Base-by-base conservation (phyloP, 1,284 basidiomycete genomes). In the Trichosporon coremiiforme region DNA sequence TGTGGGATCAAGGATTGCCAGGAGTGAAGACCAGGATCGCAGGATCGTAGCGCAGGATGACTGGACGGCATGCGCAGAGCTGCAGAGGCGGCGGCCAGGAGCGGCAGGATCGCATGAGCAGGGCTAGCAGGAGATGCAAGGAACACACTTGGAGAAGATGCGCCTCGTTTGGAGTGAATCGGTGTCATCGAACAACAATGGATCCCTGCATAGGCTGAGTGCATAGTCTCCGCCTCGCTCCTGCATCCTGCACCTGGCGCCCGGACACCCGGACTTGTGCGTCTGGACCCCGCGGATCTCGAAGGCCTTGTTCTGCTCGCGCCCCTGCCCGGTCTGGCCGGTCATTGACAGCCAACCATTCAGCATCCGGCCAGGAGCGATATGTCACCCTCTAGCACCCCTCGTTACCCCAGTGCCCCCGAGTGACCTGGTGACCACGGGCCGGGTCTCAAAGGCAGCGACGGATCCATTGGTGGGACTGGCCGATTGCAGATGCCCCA, bases 131-230 rank as follows among this genome's bases (percentile, higher is more conserved):
- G 25, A 25, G 25, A 25, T 25, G 25, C 33, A 35, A 35, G 33
- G 33, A 35, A 41, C 38, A 41, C 38, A 41, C 38, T 17, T 41
- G 38, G 8, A 13, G 38, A 13, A 45, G 10, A 53, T n/a, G 50
- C 50, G 50, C 50, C 50, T 53, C 50, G 50, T 53, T 53, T 53
- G 50, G 50, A 53, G 50, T 53, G 50, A 53, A 53, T 53, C 50
- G 50, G 50, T 25, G 50, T 25, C 50, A 20, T 53, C 50, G 50
- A 17, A 53, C 50, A 53, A 53, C 50, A 53, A 53, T 53, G 50
- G 50, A 53, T 53, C 50, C 50, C 50, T 53, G 50, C 50, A 53
- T 25, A 22, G 50, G 50, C 50, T 53, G 20, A n/a, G 50, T 22
- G 50, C 50, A 53, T 53, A 53, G 50, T 53, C 50, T 25, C 50